phyloP scores from a whole-genome alignment of 1,284 basidiomycete genomes.

The Dichomitus squalens region DNA sequence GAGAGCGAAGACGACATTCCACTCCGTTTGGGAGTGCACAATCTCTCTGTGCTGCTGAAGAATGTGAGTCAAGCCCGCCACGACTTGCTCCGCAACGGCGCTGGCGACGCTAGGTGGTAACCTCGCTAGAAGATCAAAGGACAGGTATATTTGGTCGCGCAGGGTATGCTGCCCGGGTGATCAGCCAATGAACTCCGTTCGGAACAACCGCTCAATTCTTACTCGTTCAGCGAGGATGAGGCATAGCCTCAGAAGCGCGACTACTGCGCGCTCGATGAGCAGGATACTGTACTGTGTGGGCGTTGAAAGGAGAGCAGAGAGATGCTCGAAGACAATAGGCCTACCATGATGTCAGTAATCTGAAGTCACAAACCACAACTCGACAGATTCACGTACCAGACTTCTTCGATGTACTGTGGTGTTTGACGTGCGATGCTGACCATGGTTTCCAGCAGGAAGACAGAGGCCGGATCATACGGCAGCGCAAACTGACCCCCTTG shows the following conservation, averaged over 20 bases:
- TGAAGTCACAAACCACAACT: no score
- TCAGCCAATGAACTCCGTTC: background rate
- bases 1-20: constrained; percentile 92
- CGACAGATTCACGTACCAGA: constrained; percentile 64
- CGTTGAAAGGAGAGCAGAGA: constrained; percentile 79
- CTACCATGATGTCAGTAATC: constrained; percentile 42
- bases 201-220: constrained; percentile 23
- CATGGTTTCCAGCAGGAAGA: constrained; percentile 95
- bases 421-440: constrained; percentile 83
- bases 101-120: constrained; percentile 79
- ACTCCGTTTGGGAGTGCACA: constrained; percentile 91
- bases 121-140: constrained; percentile 86
- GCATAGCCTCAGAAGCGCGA: constrained; percentile 83
- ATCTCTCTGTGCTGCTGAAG: constrained; percentile 75
- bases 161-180: constrained; percentile 36
- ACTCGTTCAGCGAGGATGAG: constrained; percentile 80
- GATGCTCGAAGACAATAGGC: constrained; percentile 91
- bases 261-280: constrained; percentile 94
- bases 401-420: constrained; percentile 78
- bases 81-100: constrained; percentile 89
- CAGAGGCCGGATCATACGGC: constrained; percentile 92
- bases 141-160: constrained; percentile 92
- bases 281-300: constrained; percentile 86
- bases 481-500: constrained; percentile 51
- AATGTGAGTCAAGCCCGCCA: constrained; percentile 81